Base-by-base conservation (phyloP, 768 basidiomycete genomes). In the Myochromella boudieri region DNA sequence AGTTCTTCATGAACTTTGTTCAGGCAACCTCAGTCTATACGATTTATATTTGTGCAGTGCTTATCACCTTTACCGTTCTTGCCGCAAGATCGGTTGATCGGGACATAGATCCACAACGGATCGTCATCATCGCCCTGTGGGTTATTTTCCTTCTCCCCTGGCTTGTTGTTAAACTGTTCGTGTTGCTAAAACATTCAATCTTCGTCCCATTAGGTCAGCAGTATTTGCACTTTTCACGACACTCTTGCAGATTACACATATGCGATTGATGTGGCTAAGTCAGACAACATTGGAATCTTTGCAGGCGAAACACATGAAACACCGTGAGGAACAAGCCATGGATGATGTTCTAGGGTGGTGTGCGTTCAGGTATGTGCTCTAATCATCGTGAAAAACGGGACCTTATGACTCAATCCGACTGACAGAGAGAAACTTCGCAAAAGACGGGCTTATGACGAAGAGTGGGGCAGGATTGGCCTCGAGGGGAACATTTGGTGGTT, bases 401-500 rank as follows among this genome's bases (percentile, higher is more conserved):
- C n/a, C n/a, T n/a, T 31, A 12, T 42, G 8, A 4, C 29, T 20
- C 28, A 11, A 10, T 42, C 20, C 28, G 20, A 12, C 14, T 25
- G 25, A 40, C 60, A 86, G 85, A 18, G 76, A 69, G 3, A 85
- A 77, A 51, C 68, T 67, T 26, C 63, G 59, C 26, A 77, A 71
- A 14, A 61, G 58, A 33, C 64, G 59, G 27, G 64, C 71, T 34
- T 95, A 89, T 85, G 81, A 91, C 53, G 65, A 68, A 20, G 92
- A 95, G 57, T 97, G 90, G 88, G 94, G 94, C 0, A 65, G 72
- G 22, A 69, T 88, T 1, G 70, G 75, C 6, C 79, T 72, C 24
- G 94, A 95, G 59, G 92, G 87, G 0, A 84, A 93, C 60, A 65
- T 95, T 6, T 97, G 94, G 94, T 91, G 86, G 83, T 66, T 81